Percentiles rank a stretch among this genome's conserved stretches.
Evolutionary conservation across 352 stramenopile species (phyloP).

Genomic region (Phytophthora sp.): DNA sequence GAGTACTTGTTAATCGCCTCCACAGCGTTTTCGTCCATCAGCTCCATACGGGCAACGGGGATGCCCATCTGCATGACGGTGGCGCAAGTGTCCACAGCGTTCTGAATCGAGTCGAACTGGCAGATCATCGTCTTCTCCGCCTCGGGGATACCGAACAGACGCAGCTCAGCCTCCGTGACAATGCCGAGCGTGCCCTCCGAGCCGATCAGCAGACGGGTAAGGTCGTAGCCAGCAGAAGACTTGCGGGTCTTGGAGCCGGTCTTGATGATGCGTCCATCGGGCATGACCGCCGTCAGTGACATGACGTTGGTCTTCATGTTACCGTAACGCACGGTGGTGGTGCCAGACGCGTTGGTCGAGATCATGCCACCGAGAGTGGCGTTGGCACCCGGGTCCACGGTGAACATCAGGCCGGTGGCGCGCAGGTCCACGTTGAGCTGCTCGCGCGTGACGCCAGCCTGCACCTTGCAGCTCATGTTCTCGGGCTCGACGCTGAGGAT

Average conservation of each 20-base stretch:
- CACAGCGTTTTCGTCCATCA: slow-evolving; percentile 86
- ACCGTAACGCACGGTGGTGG: slow-evolving; percentile 92
- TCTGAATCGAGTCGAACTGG: slow-evolving; percentile 92
- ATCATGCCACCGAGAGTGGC: slow-evolving; percentile 97
- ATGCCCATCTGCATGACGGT: slow-evolving; percentile 90
- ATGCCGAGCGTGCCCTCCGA: slow-evolving; percentile 96
- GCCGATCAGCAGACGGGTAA: slow-evolving; percentile 94
- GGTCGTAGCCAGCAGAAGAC: slow-evolving; percentile 97
- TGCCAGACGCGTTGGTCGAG: slow-evolving; percentile 90
- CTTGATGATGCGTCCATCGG: slow-evolving; percentile 87
- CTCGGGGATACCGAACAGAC: slow-evolving; percentile 93
- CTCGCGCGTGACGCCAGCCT: slow-evolving; percentile 94
- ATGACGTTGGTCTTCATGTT: slow-evolving; percentile 98
- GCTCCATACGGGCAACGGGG: slow-evolving; percentile 85
- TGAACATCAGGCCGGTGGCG: slow-evolving; percentile 93
- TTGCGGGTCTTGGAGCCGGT: slow-evolving; percentile 94
- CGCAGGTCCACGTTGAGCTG: slow-evolving; percentile 91
- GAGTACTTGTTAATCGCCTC: slow-evolving; percentile 88
- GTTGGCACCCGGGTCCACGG: slow-evolving; percentile 97
- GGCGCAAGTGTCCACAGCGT: slow-evolving; percentile 85
- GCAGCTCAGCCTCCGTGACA: slow-evolving; percentile 95
- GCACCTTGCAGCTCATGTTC: slow-evolving; percentile 92
- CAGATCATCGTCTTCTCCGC: slow-evolving; percentile 93
- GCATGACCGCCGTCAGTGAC: slow-evolving; percentile 91
- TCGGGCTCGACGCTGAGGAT: slow-evolving; percentile 72